These are phyloP conservation scores for Trichoderma lentiforme DNA, from an alignment of 2,329 filamentous ascomycete species.

Conservation along the genomic window DNA sequence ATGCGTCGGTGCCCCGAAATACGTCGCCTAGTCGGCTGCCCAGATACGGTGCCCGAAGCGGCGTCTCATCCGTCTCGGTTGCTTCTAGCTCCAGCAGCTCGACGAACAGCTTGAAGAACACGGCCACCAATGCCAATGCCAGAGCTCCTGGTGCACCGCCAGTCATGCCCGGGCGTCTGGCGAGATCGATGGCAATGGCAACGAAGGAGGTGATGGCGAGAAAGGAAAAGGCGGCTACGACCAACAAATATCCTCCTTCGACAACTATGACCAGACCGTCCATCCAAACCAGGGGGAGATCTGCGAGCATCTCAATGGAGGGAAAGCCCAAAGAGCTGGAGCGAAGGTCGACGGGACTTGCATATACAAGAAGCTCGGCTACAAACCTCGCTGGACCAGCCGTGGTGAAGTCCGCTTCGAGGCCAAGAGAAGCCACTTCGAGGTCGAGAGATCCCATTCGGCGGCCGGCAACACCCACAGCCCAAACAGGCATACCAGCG, in stretches of 20 bases:
- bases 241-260: constrained; percentile 34
- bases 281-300: constrained; percentile 30
- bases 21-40: constrained; percentile 51
- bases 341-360: constrained; percentile 22
- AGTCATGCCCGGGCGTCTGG: constrained; percentile 16
- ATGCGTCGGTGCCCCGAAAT: constrained; percentile 31
- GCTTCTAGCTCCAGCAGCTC: constrained; percentile 23
- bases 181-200: constrained; percentile 10
- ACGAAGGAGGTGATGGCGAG: constrained; percentile 1
- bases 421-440: constrained; percentile 26
- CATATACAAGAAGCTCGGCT: constrained; percentile 33
- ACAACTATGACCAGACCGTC: constrained; percentile 32
- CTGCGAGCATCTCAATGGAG: constrained; percentile 27
- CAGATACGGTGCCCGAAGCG: constrained; percentile 35
- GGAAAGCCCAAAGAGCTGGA: background rate
- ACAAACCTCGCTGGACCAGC: constrained; percentile 28
- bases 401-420: constrained; percentile 22
- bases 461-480: constrained; percentile 14
- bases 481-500: background rate
- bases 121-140: constrained; percentile 3
- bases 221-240: constrained; percentile 23
- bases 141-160: constrained; percentile 14
- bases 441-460: constrained; percentile 20
- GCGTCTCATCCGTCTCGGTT: constrained; percentile 33
- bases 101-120: constrained; percentile 19